Evolutionary conservation across 345 rosid genomes (phyloP), one percentile per base, ranked within the genome.

Genomic region (Arabis alpina): DNA sequence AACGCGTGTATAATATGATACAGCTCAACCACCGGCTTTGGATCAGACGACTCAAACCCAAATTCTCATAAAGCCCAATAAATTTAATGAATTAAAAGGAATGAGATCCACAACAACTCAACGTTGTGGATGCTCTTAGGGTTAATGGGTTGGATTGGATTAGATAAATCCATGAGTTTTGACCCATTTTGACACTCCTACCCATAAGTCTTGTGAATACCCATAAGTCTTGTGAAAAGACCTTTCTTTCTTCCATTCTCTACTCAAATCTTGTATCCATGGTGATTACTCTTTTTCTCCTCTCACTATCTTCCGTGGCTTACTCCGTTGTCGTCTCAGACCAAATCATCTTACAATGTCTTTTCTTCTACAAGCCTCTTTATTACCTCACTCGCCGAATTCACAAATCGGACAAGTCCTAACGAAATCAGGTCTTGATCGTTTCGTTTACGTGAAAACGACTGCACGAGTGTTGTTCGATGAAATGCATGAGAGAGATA

Each of bases 401-500:
- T 15, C 53, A 49, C 88, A 84, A 65, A 79, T 73, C 43, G 12
- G 32, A 53, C 83, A 85, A 64, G 54, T 84, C 60, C 69, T 89
- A 49, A 4, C 75, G 4, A 92, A 87, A 77, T 83, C 69, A 23
- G 94, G 87, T 2, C 0, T 81, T 61, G 82, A 82, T 59, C 80
- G 64, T 10, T 84, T 86, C 56, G 78, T 83, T 7, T 82, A 88
- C 68, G 71, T 92, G 30, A 77, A 80, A 63, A 87, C 14, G 2
- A 42, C 19, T 24, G 92, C 96, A 23, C 88, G 64, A 7, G 54
- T 28, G 50, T 5, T 87, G 79, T 85, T 86, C 71, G 94, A 86
- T 40, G 79, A 72, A 79, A 89, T 87, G 89, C 87, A 84, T 61
- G 79, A 72, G 0, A 85, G 88, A 79, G 93, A 92, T 74, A 77